A percentile compares a stretch with the other conserved stretches of the same genome.
Evolutionary conservation across 345 rosid species (phyloP).

Genomic region (Citrus maxima): DNA sequence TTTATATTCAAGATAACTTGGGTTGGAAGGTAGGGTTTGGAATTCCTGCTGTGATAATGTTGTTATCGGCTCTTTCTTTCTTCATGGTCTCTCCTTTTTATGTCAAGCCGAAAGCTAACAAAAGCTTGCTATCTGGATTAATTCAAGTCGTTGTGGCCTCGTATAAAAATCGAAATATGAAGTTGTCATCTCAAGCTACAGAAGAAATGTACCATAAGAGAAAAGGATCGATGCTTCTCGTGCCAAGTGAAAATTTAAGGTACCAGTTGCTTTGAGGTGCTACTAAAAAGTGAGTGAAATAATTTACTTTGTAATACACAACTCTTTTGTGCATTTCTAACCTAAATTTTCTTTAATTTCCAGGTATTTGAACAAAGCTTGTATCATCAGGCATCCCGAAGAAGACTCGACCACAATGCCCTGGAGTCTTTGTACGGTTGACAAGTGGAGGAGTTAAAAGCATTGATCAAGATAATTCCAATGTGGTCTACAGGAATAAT

Average conservation of each 20-base stretch:
- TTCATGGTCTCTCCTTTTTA: constrained; percentile 42
- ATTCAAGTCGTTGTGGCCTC: constrained; percentile 44
- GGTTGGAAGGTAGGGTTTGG: constrained; percentile 68
- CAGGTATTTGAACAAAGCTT: constrained; percentile 58
- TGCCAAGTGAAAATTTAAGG: constrained; percentile 43
- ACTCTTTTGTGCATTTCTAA: background rate
- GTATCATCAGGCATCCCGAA: constrained; percentile 29
- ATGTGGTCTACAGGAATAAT: constrained; percentile 54
- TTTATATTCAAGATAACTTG: constrained; percentile 42
- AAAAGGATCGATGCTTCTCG: constrained; percentile 20
- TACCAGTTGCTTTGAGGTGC: background rate
- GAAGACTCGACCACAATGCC: constrained; percentile 31
- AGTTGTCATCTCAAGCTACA: constrained; percentile 15
- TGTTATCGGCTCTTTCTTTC: constrained; percentile 36
- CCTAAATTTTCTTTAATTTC: background rate
- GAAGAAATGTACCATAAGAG: constrained; percentile 9
- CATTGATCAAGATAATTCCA: constrained; percentile 40
- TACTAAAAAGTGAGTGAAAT: background rate
- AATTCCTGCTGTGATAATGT: constrained; percentile 39
- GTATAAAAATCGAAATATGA: constrained; percentile 23
- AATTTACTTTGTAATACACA: too few species aligned
- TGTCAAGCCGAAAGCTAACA: constrained; percentile 24
- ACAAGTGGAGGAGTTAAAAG: constrained; percentile 69
- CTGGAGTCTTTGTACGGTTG: constrained; percentile 47
- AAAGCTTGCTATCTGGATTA: constrained; percentile 34